phyloP scores from a whole-genome alignment of 164 flowering plant species.

The Stephania yunnanensis region DNA sequence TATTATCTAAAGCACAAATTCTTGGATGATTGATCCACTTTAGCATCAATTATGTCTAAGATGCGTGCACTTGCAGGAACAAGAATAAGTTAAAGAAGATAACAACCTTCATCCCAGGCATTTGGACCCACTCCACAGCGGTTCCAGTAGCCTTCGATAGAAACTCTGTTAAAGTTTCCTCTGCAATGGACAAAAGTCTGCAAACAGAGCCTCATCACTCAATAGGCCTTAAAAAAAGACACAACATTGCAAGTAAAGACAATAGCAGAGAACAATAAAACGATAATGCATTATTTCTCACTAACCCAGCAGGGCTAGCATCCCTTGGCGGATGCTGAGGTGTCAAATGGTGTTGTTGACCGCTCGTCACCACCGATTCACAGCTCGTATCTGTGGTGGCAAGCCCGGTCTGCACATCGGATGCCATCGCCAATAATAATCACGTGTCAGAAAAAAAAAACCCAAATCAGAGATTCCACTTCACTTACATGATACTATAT shows the following conservation, averaged over 20 bases:
- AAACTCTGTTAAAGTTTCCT: slow-evolving; percentile 96
- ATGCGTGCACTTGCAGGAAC: neutral
- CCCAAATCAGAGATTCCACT: no score
- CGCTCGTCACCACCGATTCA: slow-evolving; percentile 92
- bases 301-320: slow-evolving; percentile 98
- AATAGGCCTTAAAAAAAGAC: slow-evolving; percentile 12
- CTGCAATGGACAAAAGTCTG: slow-evolving; percentile 93
- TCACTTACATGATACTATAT: no score
- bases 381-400: slow-evolving; percentile 84
- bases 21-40: no score
- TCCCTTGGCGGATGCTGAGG: slow-evolving; percentile 94
- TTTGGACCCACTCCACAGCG: slow-evolving; percentile 96
- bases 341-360: slow-evolving; percentile 79
- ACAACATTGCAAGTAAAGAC: neutral
- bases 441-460: neutral
- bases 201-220: slow-evolving; percentile 21
- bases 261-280: slow-evolving; percentile 21
- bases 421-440: neutral
- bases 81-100: slow-evolving; percentile 1
- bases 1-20: no score
- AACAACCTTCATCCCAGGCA: slow-evolving; percentile 95
- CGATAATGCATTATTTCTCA: slow-evolving; percentile 16
- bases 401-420: slow-evolving; percentile 44
- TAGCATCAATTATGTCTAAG: neutral
- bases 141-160: slow-evolving; percentile 97